Base-by-base conservation (phyloP, 2,329 filamentous ascomycete genomes). In the Penicillium vulpinum region DNA sequence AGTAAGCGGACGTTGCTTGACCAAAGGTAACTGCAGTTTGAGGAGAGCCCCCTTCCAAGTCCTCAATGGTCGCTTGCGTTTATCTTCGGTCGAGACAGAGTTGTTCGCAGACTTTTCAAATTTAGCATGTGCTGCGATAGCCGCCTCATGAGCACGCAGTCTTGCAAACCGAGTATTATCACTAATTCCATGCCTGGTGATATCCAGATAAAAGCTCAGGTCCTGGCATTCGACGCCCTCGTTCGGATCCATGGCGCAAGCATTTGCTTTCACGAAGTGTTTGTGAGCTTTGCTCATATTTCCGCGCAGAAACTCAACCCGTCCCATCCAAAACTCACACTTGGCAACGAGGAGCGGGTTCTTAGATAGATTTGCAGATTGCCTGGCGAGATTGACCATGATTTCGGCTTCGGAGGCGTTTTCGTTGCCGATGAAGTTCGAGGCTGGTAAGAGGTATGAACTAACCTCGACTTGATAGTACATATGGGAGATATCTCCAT, bases 251-350 rank as follows among this genome's bases (percentile, higher is more conserved):
- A 59, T 55, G 41, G 62, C 45, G 36, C 64, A 67, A 18, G 57
- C 49, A 5, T 49, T 49, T 3, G 67, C 66, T 16, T 47, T 44
- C n/a, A 60, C 38, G 28, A 69, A 67, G 22, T 56, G 54, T 9
- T 43, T 24, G 26, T 62, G 53, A 11, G 69, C 67, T 11, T 51
- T 51, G 10, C 41, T 21, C 33, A 59, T 33, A 16, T 64, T 57
- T 5, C 51, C 53, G 21, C 58, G 61, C 16, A 54, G 29, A 43
- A 65, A 62, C 38, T 65, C 58, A 18, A 71, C 60, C 16, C 64
- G 60, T 10, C 67, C 67, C 50, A 68, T 52, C 69, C 69, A 71
- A 58, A 66, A 71, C 26, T 61, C 39, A 35, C 67, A 70, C 35
- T 56, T 59, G 9, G 61, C 64, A 21, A 62, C 43, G 1, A 38